Evolutionary conservation across 495 filamentous ascomycete genomes (phyloP), one percentile per base, ranked within the genome.

Genomic region (Xylaria nigripes): DNA sequence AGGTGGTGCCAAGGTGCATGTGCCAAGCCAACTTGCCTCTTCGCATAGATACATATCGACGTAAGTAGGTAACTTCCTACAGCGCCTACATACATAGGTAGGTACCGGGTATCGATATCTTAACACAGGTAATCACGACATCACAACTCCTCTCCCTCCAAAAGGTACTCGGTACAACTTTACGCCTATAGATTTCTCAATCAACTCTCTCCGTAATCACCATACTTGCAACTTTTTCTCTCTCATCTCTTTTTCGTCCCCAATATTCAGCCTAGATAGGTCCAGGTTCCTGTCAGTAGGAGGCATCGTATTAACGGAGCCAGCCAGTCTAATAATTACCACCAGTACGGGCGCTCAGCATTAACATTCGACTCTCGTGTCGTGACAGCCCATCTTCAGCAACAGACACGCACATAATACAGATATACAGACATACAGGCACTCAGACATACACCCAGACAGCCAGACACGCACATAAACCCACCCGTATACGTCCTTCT

Each of bases 61-160:
- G n/a, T n/a, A 36, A 36, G 13, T 12, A 36, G 32, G 32, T 36
- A n/a, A n/a, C n/a, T n/a, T n/a, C n/a, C n/a, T n/a, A n/a, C n/a
- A n/a, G n/a, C n/a, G n/a, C n/a, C n/a, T n/a, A n/a, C n/a, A n/a
- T n/a, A n/a, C n/a, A n/a, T n/a, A n/a, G n/a, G n/a, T n/a, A n/a
- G n/a, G n/a, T n/a, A n/a, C n/a, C n/a, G n/a, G n/a, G n/a, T n/a
- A n/a, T n/a, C n/a, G n/a, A n/a, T n/a, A n/a, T n/a, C n/a, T n/a
- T n/a, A 9, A 29, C 27, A 30, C 27, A 44, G 52, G 46, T 55
- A 55, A 55, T 55, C 53, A 55, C 53, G 53, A 55, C 53, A 55
- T 55, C 53, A 55, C 53, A 34, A 18, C 47, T 34, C 47, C 19
- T 23, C 32, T 19, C 32, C 18, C 29, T 21, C 6, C n/a, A 13